Percentiles rank a stretch among this genome's conserved stretches.
Evolutionary conservation across 73 alveolate genomes (phyloP).

Genomic region (Paramecium pentaurelia): DNA sequence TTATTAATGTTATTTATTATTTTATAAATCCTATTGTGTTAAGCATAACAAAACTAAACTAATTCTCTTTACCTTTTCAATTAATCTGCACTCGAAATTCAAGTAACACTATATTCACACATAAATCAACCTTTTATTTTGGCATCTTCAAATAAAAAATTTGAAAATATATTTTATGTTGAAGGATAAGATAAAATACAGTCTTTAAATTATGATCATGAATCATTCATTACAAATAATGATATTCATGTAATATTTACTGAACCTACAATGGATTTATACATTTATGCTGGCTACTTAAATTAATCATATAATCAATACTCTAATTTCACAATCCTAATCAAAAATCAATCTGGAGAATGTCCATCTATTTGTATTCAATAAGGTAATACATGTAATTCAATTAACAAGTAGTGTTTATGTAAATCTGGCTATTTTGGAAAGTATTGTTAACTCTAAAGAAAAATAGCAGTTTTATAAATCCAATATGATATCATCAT

Average conservation of each 20-base stretch:
- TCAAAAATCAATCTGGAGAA: neutral
- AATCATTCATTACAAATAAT: neutral
- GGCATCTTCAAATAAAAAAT: neutral
- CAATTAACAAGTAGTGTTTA: neutral
- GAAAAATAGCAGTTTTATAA: neutral
- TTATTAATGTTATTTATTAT: neutral
- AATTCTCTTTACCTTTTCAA: neutral
- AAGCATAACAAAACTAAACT: neutral
- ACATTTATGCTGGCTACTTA: neutral
- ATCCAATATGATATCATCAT: neutral
- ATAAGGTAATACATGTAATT: neutral
- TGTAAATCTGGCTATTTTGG: neutral
- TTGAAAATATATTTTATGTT: neutral
- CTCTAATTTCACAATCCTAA: neutral
- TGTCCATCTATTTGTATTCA: neutral
- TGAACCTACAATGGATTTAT: neutral
- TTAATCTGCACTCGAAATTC: neutral
- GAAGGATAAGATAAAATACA: neutral
- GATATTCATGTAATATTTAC: neutral
- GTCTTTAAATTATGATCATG: slow-evolving; percentile 14
- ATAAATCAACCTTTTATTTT: neutral
- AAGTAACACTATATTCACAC: neutral
- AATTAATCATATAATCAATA: neutral
- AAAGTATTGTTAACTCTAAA: neutral
- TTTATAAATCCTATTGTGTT: neutral